Evolutionary conservation across 169 alveolate species (phyloP).

Genomic region (Plasmodium vinckei): DNA sequence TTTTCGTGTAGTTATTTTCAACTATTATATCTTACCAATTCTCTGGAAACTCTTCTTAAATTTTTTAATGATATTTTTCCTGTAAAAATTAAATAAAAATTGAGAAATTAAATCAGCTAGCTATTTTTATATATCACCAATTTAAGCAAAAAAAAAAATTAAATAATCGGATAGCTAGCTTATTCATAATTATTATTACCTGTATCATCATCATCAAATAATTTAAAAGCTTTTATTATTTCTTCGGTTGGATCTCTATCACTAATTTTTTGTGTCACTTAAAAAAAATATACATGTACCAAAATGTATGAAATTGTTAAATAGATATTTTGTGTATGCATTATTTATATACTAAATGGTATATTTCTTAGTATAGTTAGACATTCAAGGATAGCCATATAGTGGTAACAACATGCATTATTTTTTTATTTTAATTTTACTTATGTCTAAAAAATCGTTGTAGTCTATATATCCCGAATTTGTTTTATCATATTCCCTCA

Average conservation of each 20-base stretch:
- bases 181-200: slow-evolving; percentile 77
- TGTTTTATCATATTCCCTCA: slow-evolving; percentile 91
- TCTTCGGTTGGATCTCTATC: slow-evolving; percentile 98
- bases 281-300: slow-evolving; percentile 6
- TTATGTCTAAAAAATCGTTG: slow-evolving; percentile 87
- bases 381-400: too few relatives aligned
- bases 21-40: slow-evolving; percentile 83
- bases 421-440: slow-evolving; percentile 79
- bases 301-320: neutral
- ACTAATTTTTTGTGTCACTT: slow-evolving; percentile 90
- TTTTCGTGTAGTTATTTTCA: neutral
- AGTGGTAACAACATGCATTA: neutral
- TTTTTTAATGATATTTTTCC: slow-evolving; percentile 95
- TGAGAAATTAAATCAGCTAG: neutral
- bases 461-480: slow-evolving; percentile 87
- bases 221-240: slow-evolving; percentile 94
- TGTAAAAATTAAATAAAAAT: slow-evolving; percentile 16
- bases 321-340: neutral
- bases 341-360: neutral
- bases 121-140: neutral
- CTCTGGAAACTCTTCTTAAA: slow-evolving; percentile 96
- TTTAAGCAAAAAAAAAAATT: too few relatives aligned
- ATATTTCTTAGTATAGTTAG: too few relatives aligned
- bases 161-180: too few relatives aligned
- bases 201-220: slow-evolving; percentile 96